A percentile compares a stretch with the other conserved stretches of the same genome.
These are phyloP conservation scores for Apiotrichum siamense DNA, from an alignment of 1,284 basidiomycete species.

Conservation along the genomic window DNA sequence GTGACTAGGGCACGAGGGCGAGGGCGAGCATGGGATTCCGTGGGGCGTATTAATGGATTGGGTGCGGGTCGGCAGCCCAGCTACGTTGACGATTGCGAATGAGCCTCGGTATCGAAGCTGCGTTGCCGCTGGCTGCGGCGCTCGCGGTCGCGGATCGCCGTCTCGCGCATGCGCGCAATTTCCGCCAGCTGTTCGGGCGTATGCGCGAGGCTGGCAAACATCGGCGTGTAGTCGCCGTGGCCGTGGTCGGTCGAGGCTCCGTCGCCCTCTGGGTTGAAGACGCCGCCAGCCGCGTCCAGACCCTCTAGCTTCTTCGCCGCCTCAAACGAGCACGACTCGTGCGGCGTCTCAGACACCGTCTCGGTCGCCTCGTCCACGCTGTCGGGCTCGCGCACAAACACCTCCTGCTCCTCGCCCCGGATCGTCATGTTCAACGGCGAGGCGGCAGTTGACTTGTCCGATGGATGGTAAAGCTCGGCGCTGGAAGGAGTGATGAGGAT, in stretches of 20 bases:
- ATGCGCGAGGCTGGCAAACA: constrained; percentile 40
- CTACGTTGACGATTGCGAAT: no score
- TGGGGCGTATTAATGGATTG: no score
- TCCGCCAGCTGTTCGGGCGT: constrained; percentile 40
- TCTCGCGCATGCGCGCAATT: constrained; percentile 30
- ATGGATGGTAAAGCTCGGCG: constrained; percentile 2
- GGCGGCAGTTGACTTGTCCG: neutral
- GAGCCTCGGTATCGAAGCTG: neutral
- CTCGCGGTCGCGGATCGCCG: constrained; percentile 15
- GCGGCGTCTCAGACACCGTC: neutral
- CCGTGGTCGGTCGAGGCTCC: neutral
- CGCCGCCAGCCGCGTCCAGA: neutral
- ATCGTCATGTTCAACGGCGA: neutral
- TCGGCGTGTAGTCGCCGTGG: constrained; percentile 20
- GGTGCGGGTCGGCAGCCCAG: no score
- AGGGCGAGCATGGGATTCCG: no score
- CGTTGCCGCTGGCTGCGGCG: neutral
- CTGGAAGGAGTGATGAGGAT: constrained; percentile 16
- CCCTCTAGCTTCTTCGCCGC: neutral
- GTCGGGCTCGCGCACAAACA: neutral
- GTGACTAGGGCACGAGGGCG: no score
- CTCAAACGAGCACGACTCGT: neutral
- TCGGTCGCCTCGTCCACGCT: neutral
- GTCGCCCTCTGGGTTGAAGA: no score
- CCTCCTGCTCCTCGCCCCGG: neutral